phyloP scores from a whole-genome alignment of 768 basidiomycete species.

The Arthromyces matolae region DNA sequence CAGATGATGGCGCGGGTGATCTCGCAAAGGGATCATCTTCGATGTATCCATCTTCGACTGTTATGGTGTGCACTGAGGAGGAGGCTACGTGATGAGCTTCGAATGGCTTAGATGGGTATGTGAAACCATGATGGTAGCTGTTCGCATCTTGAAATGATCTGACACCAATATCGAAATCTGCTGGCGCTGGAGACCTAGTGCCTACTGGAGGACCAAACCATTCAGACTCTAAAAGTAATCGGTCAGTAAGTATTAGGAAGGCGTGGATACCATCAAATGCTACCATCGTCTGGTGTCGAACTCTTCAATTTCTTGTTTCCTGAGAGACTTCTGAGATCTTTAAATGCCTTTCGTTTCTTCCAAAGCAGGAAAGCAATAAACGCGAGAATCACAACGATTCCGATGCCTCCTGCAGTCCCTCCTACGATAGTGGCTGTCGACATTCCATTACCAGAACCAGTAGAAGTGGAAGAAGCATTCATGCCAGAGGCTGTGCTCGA shows the following conservation, averaged over 20 bases:
- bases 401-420: constrained; percentile 2
- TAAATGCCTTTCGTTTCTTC: not conserved
- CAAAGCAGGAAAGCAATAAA: not conserved
- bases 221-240: constrained; percentile 1
- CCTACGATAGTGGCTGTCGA: not conserved
- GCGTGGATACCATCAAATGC: no score
- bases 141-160: not conserved
- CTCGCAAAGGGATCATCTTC: not conserved
- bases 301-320: not conserved
- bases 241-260: no score
- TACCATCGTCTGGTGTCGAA: constrained; percentile 1
- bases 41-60: not conserved
- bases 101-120: not conserved
- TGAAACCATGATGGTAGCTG: not conserved
- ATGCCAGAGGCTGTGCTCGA: not conserved
- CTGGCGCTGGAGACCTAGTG: constrained; percentile 5
- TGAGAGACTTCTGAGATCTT: not conserved
- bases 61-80: not conserved
- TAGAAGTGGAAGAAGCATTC: not conserved
- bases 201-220: constrained; percentile 8
- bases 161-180: constrained; percentile 1
- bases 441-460: not conserved
- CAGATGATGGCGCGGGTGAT: not conserved
- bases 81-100: not conserved
- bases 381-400: not conserved